Conservation (phyloP, 2,329 filamentous ascomycete species). For the Pyrenophora tritici-repentis region DNA sequence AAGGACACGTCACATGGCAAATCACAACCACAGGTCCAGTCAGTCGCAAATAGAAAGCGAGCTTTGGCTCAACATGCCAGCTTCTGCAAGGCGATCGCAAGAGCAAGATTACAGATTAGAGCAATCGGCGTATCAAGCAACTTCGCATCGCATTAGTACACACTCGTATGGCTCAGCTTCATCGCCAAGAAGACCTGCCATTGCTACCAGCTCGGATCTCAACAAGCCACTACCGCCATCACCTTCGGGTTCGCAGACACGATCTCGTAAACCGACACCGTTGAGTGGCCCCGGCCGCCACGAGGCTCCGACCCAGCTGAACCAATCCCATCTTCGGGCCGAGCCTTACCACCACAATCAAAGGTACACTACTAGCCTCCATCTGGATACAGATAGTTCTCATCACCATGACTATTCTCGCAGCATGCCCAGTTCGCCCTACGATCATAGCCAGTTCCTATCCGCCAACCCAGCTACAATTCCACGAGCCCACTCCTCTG, state of each 20-base stretch:
- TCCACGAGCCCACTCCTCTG: constrained; percentile 31
- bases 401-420: constrained; percentile 33
- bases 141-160: constrained; percentile 28
- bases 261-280: constrained; percentile 27
- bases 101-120: constrained; percentile 16
- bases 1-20: constrained; percentile 28
- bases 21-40: constrained; percentile 21
- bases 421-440: constrained; percentile 45
- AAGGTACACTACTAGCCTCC: constrained; percentile 26
- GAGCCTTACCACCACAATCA: constrained; percentile 22
- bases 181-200: constrained; percentile 16
- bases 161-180: constrained; percentile 19
- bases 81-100: constrained; percentile 18
- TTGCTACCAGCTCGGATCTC: constrained; percentile 29
- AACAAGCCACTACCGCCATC: constrained; percentile 41
- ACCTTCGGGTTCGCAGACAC: constrained; percentile 30
- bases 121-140: constrained; percentile 39
- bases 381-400: constrained; percentile 26
- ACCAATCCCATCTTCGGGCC: constrained; percentile 30
- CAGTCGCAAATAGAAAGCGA: constrained; percentile 28
- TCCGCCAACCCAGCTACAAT: constrained; percentile 16
- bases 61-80: constrained; percentile 40
- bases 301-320: constrained; percentile 26
- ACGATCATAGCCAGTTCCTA: constrained; percentile 19
- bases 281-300: constrained; percentile 37